A percentile compares a stretch with the other conserved stretches of the same genome.
Conservation (phyloP, 2,329 filamentous ascomycete genomes). For the Aspergillus ustus region DNA sequence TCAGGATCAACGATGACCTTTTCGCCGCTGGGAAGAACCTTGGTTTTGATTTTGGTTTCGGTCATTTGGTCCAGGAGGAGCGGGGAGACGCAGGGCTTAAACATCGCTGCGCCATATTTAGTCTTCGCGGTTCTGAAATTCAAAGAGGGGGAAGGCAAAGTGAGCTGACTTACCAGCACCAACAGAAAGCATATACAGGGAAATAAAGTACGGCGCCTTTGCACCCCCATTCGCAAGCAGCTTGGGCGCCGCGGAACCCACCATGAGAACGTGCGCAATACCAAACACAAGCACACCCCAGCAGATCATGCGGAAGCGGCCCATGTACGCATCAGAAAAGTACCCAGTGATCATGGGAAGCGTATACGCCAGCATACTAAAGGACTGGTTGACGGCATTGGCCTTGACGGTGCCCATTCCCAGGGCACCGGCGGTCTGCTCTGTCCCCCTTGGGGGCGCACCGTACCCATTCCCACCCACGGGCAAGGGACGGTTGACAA, state of each 20-base stretch:
- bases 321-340: slow-evolving; percentile 2
- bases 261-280: slow-evolving; percentile 39
- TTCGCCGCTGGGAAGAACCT: slow-evolving; percentile 50
- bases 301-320: slow-evolving; percentile 40
- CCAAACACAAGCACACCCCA: slow-evolving; percentile 46
- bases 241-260: slow-evolving; percentile 30
- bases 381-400: slow-evolving; percentile 57
- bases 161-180: slow-evolving; percentile 38
- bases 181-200: slow-evolving; percentile 36
- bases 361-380: slow-evolving; percentile 59
- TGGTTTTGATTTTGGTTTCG: slow-evolving; percentile 43
- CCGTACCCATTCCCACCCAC: slow-evolving; percentile 46
- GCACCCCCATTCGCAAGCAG: slow-evolving; percentile 8
- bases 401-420: slow-evolving; percentile 62
- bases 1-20: slow-evolving; percentile 55
- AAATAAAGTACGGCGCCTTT: slow-evolving; percentile 43
- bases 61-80: slow-evolving; percentile 52
- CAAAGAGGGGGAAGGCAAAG: not conserved
- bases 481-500: slow-evolving; percentile 65
- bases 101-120: slow-evolving; percentile 17
- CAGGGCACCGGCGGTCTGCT: slow-evolving; percentile 62
- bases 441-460: slow-evolving; percentile 37
- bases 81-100: slow-evolving; percentile 50
- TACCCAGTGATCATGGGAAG: slow-evolving; percentile 55
- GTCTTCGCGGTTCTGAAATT: not conserved